Conservation (phyloP, 139 green algal species). For the Chlorokybus atmophyticus region DNA sequence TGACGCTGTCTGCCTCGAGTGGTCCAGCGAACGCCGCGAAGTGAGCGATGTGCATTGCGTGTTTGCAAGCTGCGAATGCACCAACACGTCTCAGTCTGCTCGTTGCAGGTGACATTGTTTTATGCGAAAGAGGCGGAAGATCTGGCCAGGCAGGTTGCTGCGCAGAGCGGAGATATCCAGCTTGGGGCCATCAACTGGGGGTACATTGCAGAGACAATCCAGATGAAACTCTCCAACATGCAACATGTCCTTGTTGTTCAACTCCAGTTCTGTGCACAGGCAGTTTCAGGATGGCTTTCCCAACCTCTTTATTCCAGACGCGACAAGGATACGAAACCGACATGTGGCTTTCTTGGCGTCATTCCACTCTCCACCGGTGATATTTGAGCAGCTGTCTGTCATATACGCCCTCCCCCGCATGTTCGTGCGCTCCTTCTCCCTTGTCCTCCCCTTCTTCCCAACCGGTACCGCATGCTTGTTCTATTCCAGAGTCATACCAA, state of each 20-base stretch:
- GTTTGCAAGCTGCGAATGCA: too few relatives aligned
- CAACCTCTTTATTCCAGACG: constrained; percentile 95
- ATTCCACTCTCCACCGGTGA: constrained; percentile 74
- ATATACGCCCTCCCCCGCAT: constrained; percentile 91
- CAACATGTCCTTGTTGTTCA: neutral
- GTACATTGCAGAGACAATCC: constrained; percentile 1
- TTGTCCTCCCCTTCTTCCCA: constrained; percentile 96
- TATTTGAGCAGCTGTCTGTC: constrained; percentile 93
- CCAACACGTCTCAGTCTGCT: too few relatives aligned
- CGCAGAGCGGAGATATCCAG: constrained; percentile 45
- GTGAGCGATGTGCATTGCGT: too few relatives aligned
- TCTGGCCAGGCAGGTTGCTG: constrained; percentile 60
- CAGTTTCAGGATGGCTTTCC: constrained; percentile 90
- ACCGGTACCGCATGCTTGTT: constrained; percentile 83
- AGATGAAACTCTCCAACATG: neutral
- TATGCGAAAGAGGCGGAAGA: constrained; percentile 66
- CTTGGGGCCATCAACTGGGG: constrained; percentile 70
- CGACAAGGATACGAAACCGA: constrained; percentile 70
- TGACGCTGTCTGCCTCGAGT: too few relatives aligned
- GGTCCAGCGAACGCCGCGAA: too few relatives aligned
- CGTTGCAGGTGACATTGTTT: constrained; percentile 56
- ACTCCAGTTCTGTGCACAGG: neutral
- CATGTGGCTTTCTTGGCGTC: constrained; percentile 94
- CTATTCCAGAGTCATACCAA: too few relatives aligned
- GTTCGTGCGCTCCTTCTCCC: constrained; percentile 90